A percentile compares a stretch with the other conserved stretches of the same genome.
These are phyloP conservation scores for Spizellomyces punctatus DNA, from an alignment of 192 early-diverging fungal genomes.

Conservation along the genomic window DNA sequence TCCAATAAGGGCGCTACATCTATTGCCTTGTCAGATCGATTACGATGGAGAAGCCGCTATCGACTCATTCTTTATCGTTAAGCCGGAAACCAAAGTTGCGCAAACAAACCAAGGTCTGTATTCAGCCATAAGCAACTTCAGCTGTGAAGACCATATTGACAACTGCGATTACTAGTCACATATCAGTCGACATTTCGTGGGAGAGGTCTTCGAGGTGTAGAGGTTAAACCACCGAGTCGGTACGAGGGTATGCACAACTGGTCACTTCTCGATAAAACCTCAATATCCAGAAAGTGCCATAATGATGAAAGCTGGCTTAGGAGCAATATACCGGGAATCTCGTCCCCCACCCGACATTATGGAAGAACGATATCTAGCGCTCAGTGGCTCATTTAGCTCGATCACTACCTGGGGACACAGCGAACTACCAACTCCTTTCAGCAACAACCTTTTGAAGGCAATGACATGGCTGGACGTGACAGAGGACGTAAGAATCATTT, in stretches of 20 bases:
- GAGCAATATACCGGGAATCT: neutral
- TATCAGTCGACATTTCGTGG: constrained; percentile 1
- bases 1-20: neutral
- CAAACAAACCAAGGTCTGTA: neutral
- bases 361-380: neutral
- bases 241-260: neutral
- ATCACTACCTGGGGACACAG: neutral
- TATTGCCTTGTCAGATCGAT: neutral
- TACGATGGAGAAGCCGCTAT: constrained; percentile 2
- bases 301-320: neutral
- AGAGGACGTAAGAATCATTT: constrained; percentile 3
- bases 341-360: neutral
- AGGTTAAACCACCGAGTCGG: neutral
- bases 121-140: neutral
- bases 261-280: neutral
- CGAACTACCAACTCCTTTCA: neutral
- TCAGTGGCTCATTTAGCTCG: neutral
- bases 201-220: constrained; percentile 1
- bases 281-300: neutral
- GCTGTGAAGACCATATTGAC: neutral
- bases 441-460: neutral
- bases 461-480: constrained; percentile 2
- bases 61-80: neutral
- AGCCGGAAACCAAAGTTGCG: neutral
- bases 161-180: neutral